Base-by-base conservation (phyloP, 1,284 basidiomycete species). In the Porodaedalea pini region DNA sequence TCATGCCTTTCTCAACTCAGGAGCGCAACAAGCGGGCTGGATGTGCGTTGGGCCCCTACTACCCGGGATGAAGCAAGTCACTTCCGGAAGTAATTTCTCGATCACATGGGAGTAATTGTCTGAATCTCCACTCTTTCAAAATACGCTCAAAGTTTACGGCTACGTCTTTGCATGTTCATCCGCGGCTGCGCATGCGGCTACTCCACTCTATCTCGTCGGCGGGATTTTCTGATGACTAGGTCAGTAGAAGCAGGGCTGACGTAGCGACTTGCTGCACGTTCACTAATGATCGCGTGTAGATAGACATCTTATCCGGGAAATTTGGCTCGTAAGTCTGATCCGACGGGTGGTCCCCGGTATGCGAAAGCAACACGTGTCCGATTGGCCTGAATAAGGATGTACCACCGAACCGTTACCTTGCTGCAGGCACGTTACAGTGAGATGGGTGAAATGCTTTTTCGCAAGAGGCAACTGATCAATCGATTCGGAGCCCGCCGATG, bases 381-480 rank as follows among this genome's bases (percentile, higher is more conserved):
- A 49, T 44, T 41, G 45, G 39, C 37, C 40, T 49, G 51, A 43
- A 50, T 53, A 40, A 34, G 41, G 41, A 53, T 58, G 45, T 49
- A 40, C 23, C 40, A 32, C 54, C 32, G 29, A 47, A 19, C 52
- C 54, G 19, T 41, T 17, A 39, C 54, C 58, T 56, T 47, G 58
- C 58, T 56, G 58, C 54, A 56, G 31, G 58, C 58, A 60, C 58
- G 58, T 56, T 60, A 60, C 54, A 49, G 17, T 21, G 23, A 54
- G 37, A 56, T 51, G 49, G 44, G 54, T 47, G n/a, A 44, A 49
- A 51, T 44, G 31, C 31, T 29, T 53, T 31, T 56, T 56, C 44
- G 11, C 34, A 36, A 34, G 34, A 37, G 52, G 51, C 43, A 41
- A 56, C 15, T 60, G 58, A 60, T 60, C 50, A 47, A 56, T 56